phyloP scores from a whole-genome alignment of 495 filamentous ascomycete genomes.

The Penicillium bialowiezense region DNA sequence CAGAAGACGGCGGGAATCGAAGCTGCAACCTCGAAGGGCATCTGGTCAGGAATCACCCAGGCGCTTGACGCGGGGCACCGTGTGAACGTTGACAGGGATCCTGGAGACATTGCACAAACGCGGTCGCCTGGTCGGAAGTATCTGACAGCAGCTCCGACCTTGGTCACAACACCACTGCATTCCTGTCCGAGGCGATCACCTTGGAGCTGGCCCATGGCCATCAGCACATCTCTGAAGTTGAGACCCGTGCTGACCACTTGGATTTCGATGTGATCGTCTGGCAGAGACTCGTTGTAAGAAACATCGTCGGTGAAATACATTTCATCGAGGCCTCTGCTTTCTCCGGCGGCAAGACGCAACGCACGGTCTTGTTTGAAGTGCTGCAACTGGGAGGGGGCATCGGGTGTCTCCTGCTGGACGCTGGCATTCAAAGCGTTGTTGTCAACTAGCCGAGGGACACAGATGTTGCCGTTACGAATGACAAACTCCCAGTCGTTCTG shows the following conservation, averaged over 20 bases:
- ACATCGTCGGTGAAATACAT: constrained; percentile 35
- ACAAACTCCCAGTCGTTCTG: constrained; percentile 30
- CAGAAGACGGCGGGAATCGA: constrained; percentile 56
- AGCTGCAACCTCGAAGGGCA: constrained; percentile 53
- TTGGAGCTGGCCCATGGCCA: constrained; percentile 34
- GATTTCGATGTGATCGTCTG: constrained; percentile 29
- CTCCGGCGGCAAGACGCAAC: constrained; percentile 23
- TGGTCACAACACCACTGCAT: constrained; percentile 30
- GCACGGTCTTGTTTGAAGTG: constrained; percentile 28
- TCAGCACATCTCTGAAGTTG: constrained; percentile 40
- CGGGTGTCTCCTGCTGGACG: constrained; percentile 21
- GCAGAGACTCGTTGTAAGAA: constrained; percentile 8
- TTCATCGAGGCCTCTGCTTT: constrained; percentile 28
- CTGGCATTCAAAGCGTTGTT: constrained; percentile 24
- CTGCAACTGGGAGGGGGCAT: constrained; percentile 22
- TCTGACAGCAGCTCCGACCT: constrained; percentile 43
- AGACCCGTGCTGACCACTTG: constrained; percentile 29
- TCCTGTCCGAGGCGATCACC: constrained; percentile 29
- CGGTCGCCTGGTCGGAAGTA: constrained; percentile 51
- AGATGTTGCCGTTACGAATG: constrained; percentile 23
- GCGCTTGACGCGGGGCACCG: constrained; percentile 23
- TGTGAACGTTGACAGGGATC: constrained; percentile 27
- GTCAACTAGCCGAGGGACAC: constrained; percentile 28
- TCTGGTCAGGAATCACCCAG: constrained; percentile 39
- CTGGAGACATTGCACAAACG: constrained; percentile 47